Percentiles rank a stretch among this genome's conserved stretches.
phyloP scores from a whole-genome alignment of 345 rosid genomes.

The Tarenaya hassleriana region DNA sequence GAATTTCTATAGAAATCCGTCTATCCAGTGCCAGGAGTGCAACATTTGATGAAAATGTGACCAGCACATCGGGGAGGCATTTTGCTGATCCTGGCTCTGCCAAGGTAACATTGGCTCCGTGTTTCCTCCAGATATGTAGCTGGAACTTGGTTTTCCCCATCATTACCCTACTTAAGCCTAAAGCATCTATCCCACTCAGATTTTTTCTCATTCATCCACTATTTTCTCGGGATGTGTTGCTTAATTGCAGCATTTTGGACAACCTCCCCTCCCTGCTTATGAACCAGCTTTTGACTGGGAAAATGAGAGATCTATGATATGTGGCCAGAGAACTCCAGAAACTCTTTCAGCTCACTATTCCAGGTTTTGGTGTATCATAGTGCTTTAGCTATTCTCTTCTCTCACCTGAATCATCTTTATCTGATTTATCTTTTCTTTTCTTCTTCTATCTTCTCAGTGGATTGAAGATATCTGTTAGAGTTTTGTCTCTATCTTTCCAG shows the following conservation, averaged over 20 bases:
- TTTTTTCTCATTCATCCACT: neutral
- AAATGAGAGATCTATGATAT: constrained; percentile 80
- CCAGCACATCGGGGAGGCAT: constrained; percentile 79
- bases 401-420: neutral
- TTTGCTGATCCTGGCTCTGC: constrained; percentile 42
- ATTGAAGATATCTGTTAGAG: constrained; percentile 90
- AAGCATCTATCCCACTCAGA: neutral
- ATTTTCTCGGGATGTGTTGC: constrained; percentile 2
- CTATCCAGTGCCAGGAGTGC: constrained; percentile 74
- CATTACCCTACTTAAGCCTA: neutral
- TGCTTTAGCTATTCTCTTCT: neutral
- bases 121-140: neutral
- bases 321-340: constrained; percentile 91
- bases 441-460: constrained; percentile 46
- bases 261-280: constrained; percentile 90
- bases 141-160: no score
- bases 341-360: constrained; percentile 53
- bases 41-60: constrained; percentile 58
- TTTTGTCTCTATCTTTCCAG: constrained; percentile 76
- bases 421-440: constrained; percentile 6
- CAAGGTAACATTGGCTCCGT: constrained; percentile 37
- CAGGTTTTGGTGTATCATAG: constrained; percentile 38
- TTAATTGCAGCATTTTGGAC: constrained; percentile 71
- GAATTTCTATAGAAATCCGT: constrained; percentile 50
- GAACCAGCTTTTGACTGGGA: constrained; percentile 99